These are phyloP conservation scores for Datisca glomerata DNA, from an alignment of 306 rosid species.

Conservation along the genomic window DNA sequence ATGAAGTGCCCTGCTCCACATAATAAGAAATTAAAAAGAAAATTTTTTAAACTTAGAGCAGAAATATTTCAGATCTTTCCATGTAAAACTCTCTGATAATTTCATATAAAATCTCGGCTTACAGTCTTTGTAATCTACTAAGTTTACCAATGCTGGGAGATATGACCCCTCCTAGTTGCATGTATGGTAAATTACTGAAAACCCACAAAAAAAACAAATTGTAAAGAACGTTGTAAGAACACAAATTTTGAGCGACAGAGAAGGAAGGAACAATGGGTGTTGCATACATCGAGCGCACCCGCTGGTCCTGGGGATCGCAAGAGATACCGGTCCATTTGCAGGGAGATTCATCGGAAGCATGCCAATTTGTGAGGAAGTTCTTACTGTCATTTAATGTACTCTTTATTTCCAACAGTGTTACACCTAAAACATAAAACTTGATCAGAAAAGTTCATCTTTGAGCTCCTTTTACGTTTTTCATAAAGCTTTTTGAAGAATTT, in stretches of 20 bases:
- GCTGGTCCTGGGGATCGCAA: constrained; percentile 61
- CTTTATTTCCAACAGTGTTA: constrained; percentile 69
- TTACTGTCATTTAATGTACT: constrained; percentile 56
- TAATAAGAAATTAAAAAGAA: not conserved
- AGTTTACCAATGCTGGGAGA: constrained; percentile 96
- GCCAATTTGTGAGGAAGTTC: constrained; percentile 66
- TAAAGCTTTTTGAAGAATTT: not conserved
- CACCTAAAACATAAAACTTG: constrained; percentile 28
- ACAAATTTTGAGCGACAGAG: not conserved
- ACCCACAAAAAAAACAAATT: constrained; percentile 6
- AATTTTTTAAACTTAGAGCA: not conserved
- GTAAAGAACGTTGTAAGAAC: not conserved
- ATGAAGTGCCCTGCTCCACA: constrained; percentile 74
- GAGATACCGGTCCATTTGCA: constrained; percentile 92
- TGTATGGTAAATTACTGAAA: constrained; percentile 71
- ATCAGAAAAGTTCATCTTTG: not conserved
- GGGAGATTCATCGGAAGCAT: constrained; percentile 56
- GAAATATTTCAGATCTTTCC: not conserved
- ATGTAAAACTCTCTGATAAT: not conserved
- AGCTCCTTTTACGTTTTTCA: not conserved
- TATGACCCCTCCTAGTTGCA: constrained; percentile 81
- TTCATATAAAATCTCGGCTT: constrained; percentile 15
- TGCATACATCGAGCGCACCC: constrained; percentile 69
- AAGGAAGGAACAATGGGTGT: not conserved
- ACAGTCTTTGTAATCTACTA: constrained; percentile 81